phyloP scores from a whole-genome alignment of 192 early-diverging fungal species.

The Entomortierella chlamydospora region DNA sequence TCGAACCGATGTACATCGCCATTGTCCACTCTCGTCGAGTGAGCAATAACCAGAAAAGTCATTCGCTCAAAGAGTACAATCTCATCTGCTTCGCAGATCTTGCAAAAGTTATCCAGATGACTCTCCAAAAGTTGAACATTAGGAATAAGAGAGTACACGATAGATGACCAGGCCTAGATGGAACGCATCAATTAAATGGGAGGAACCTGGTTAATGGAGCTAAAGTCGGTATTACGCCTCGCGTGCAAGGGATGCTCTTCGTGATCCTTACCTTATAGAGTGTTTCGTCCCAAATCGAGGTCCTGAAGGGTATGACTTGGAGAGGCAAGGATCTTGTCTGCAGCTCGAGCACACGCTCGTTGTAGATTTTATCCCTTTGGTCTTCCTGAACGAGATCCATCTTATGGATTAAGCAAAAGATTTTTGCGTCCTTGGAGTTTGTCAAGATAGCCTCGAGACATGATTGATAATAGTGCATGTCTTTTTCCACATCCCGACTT shows the following conservation, averaged over 20 bases:
- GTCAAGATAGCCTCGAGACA: constrained; percentile 84
- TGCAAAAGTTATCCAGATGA: constrained; percentile 83
- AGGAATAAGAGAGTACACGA: constrained; percentile 95
- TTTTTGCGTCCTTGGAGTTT: constrained; percentile 89
- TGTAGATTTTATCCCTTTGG: constrained; percentile 79
- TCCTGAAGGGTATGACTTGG: constrained; percentile 76
- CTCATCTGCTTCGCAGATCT: constrained; percentile 91
- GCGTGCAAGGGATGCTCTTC: constrained; percentile 3
- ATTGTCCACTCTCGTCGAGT: constrained; percentile 69
- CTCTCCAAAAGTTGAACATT: constrained; percentile 86
- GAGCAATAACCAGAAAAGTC: constrained; percentile 96
- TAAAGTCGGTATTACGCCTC: no score
- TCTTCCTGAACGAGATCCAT: constrained; percentile 94
- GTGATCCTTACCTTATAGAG: constrained; percentile 76
- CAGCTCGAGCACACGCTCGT: constrained; percentile 73
- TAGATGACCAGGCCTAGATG: constrained; percentile 92
- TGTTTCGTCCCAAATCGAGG: constrained; percentile 94
- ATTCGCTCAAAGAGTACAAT: constrained; percentile 95
- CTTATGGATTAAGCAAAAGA: constrained; percentile 98
- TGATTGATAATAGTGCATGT: constrained; percentile 91
- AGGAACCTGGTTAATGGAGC: no score
- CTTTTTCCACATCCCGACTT: constrained; percentile 89
- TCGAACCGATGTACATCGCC: constrained; percentile 86
- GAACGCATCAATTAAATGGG: no score
- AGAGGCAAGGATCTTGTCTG: constrained; percentile 75